Base-by-base conservation (phyloP, 805 yeast species). In the Hanseniaspora singularis region DNA sequence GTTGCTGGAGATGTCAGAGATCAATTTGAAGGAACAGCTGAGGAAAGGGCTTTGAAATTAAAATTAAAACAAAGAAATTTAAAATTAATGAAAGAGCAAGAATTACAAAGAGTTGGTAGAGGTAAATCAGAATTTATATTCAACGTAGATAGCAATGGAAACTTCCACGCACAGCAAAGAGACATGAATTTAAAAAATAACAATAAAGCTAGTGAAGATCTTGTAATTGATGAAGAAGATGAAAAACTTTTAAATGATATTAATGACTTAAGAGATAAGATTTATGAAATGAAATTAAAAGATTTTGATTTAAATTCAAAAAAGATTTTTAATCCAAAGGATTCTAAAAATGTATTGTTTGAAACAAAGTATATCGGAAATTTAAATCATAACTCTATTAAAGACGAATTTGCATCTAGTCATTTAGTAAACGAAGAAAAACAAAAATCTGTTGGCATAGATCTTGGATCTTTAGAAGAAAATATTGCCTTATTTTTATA, bases 31-130 rank as follows among this genome's bases (percentile, higher is more conserved):
- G 78, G 94, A 0, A 67, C 70, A 32, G 79, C 95, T 1, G 71
- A 79, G 45, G 96, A 94, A 55, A 74, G 92, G 54, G 96, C 96
- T 0, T 66, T 86, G 49, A 86, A 84, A 58, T 65, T 92, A 55
- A 86, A 87, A 60, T 77, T 77, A 53, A 96, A 88, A 59, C 97
- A 92, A 56, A 73, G 79, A 50, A 79, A 76, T 50, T 59, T 78
- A 49, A 68, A 88, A 10, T 77, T 76, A 50, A 70, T 76, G 56
- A 82, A 82, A 49, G 75, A 73, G 38, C 62, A 68, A 31, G 80
- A 77, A 36, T 65, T 65, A 41, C 74, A 72, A 27, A 65, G 86
- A 32, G 59, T 72, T 1, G 96, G 96, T 0, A 71, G 86, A 38
- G 88, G 89, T 3, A 76, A 76, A 51, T 75, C 73, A 49, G 81